Percentiles rank a stretch among this genome's conserved stretches.
Conservation (phyloP, 1,139 yeast species). For the Torulaspora pretoriensis region DNA sequence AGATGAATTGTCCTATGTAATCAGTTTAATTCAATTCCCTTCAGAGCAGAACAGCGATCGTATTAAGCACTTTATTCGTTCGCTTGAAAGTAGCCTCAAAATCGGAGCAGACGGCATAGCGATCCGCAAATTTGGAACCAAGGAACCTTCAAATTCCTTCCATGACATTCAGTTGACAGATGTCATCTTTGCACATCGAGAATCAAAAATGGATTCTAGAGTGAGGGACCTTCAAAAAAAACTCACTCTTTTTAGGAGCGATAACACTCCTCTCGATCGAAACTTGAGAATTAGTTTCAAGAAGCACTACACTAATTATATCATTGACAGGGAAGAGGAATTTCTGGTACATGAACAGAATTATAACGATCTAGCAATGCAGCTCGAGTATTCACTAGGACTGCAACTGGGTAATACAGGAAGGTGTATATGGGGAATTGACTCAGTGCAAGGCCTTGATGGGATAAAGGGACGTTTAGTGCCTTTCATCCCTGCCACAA, state of each 20-base stretch:
- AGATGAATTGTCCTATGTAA: too few species aligned
- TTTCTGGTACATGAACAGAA: constrained; percentile 46
- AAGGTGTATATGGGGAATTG: constrained; percentile 45
- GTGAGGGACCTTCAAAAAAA: constrained; percentile 19
- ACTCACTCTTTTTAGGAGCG: constrained; percentile 16
- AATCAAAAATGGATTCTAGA: constrained; percentile 20
- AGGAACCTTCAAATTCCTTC: background rate
- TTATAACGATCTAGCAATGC: constrained; percentile 47
- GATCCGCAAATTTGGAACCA: background rate
- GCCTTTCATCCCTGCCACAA: constrained; percentile 11
- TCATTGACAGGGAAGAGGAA: constrained; percentile 64
- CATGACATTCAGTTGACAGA: constrained; percentile 8
- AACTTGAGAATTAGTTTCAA: constrained; percentile 22
- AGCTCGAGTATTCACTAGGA: constrained; percentile 41
- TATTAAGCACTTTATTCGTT: too few species aligned
- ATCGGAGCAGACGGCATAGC: background rate
- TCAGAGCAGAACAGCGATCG: too few species aligned
- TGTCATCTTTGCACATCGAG: constrained; percentile 15
- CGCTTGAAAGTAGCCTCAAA: too few species aligned
- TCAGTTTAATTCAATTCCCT: too few species aligned
- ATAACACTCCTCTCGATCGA: constrained; percentile 18
- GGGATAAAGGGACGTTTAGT: constrained; percentile 42
- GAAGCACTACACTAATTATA: constrained; percentile 45
- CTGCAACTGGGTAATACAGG: constrained; percentile 27
- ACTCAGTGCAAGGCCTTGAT: constrained; percentile 62